A percentile compares a stretch with the other conserved stretches of the same genome.
These are phyloP conservation scores for Phlegmacium glaucopus DNA, from an alignment of 768 basidiomycete species.

Conservation along the genomic window DNA sequence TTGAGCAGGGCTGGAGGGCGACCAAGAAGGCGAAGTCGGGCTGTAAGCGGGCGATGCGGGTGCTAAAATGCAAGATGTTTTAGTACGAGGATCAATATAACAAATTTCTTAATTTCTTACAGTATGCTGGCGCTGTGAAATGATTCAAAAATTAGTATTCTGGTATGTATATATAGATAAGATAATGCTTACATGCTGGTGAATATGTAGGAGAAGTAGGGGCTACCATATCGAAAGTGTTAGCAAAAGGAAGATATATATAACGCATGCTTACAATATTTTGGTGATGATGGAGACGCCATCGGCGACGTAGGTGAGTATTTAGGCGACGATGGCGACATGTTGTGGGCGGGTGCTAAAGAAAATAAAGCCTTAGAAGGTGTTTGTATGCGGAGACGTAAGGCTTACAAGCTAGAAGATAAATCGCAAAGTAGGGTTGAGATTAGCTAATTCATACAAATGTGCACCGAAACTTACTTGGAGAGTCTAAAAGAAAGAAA, in stretches of 20 bases:
- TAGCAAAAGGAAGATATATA: constrained; percentile 3
- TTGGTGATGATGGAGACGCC: constrained; percentile 87
- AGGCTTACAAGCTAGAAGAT: constrained; percentile 57
- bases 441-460: constrained; percentile 19
- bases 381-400: not conserved
- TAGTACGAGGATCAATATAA: constrained; percentile 13
- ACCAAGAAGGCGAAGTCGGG: constrained; percentile 83
- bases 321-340: constrained; percentile 88
- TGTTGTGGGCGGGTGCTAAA: constrained; percentile 63
- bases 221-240: constrained; percentile 44
- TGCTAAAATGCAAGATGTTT: constrained; percentile 37
- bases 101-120: constrained; percentile 37
- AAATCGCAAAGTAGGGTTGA: constrained; percentile 4
- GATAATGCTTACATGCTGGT: constrained; percentile 67
- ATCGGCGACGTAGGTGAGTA: constrained; percentile 94
- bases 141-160: constrained; percentile 2
- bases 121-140: constrained; percentile 68
- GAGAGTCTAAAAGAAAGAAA: constrained; percentile 54
- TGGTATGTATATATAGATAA: not conserved
- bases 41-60: constrained; percentile 86
- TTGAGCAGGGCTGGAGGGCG: constrained; percentile 75
- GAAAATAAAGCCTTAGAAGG: not conserved
- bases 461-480: constrained; percentile 51
- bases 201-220: constrained; percentile 88
- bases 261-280: constrained; percentile 66